Evolutionary conservation across 164 flowering plant species (phyloP).

Genomic region (Vitis riparia): DNA sequence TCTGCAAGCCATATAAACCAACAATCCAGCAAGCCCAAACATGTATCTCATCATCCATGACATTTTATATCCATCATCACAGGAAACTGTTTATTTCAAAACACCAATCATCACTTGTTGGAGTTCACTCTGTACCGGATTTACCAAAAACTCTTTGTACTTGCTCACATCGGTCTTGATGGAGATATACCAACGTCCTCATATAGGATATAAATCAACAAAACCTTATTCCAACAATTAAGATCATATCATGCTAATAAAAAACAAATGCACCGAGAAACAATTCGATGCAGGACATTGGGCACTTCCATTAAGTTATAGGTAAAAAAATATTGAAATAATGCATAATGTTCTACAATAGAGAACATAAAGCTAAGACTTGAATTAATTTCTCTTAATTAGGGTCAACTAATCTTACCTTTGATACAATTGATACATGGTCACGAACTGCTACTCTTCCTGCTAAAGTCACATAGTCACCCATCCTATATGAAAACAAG

Average conservation of each 20-base stretch:
- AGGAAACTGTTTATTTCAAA: too few relatives aligned
- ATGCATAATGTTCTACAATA: background rate
- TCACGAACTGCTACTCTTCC: slow-evolving; percentile 89
- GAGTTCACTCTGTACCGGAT: too few relatives aligned
- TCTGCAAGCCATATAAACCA: too few relatives aligned
- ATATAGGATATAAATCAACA: background rate
- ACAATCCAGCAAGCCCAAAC: too few relatives aligned
- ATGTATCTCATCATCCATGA: too few relatives aligned
- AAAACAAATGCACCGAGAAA: background rate
- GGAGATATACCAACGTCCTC: background rate
- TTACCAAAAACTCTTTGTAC: too few relatives aligned
- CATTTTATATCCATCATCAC: too few relatives aligned
- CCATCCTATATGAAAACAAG: slow-evolving; percentile 47
- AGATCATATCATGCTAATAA: background rate
- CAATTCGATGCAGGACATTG: background rate
- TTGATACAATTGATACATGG: slow-evolving; percentile 77
- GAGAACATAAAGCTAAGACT: background rate
- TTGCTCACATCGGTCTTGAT: background rate
- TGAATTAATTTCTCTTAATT: background rate
- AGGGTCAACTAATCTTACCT: slow-evolving; percentile 42
- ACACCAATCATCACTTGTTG: too few relatives aligned
- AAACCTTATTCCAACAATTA: background rate
- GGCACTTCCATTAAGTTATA: background rate
- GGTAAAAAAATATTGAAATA: background rate
- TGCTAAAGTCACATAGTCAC: slow-evolving; percentile 79